Percentiles rank a stretch among this genome's conserved stretches.
phyloP scores from a whole-genome alignment of 352 stramenopile genomes.

The Plasmopara viticola region DNA sequence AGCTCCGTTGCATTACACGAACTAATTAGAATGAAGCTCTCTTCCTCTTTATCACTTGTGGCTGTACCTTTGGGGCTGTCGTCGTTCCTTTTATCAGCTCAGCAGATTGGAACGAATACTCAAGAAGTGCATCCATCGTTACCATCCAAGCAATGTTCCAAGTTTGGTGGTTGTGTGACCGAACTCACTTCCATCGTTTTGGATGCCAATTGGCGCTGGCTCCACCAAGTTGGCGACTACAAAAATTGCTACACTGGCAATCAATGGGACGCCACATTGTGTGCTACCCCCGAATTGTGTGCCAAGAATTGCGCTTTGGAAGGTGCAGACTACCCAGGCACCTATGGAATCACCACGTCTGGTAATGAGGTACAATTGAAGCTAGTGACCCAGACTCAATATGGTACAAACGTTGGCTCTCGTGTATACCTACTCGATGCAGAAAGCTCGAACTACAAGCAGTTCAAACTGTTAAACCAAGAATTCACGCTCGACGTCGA shows the following conservation, averaged over 20 bases:
- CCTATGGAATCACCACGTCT: slow-evolving; percentile 54
- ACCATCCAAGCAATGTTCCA: slow-evolving; percentile 38
- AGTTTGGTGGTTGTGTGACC: slow-evolving; percentile 28
- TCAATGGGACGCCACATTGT: slow-evolving; percentile 47
- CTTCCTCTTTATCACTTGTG: slow-evolving; percentile 7
- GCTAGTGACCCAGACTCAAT: slow-evolving; percentile 47
- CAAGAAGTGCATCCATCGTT: slow-evolving; percentile 51
- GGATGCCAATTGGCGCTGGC: slow-evolving; percentile 70
- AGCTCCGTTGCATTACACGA: not conserved
- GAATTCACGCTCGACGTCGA: slow-evolving; percentile 69
- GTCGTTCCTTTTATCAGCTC: slow-evolving; percentile 16
- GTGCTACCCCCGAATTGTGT: slow-evolving; percentile 38
- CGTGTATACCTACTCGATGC: slow-evolving; percentile 52
- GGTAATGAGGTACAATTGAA: slow-evolving; percentile 43
- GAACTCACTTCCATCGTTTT: slow-evolving; percentile 54
- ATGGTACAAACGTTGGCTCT: slow-evolving; percentile 55
- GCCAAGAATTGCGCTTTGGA: slow-evolving; percentile 57
- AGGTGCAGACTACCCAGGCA: slow-evolving; percentile 54
- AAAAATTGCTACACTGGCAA: slow-evolving; percentile 66
- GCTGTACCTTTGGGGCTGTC: slow-evolving; percentile 16
- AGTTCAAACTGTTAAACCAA: slow-evolving; percentile 66
- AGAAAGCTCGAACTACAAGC: slow-evolving; percentile 39
- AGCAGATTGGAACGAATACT: slow-evolving; percentile 41
- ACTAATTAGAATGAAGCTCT: slow-evolving; percentile 18
- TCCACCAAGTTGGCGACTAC: slow-evolving; percentile 55